Evolutionary conservation across 495 filamentous ascomycete species (phyloP), one percentile per base, ranked within the genome.

Genomic region (Penicillium coprophilum): DNA sequence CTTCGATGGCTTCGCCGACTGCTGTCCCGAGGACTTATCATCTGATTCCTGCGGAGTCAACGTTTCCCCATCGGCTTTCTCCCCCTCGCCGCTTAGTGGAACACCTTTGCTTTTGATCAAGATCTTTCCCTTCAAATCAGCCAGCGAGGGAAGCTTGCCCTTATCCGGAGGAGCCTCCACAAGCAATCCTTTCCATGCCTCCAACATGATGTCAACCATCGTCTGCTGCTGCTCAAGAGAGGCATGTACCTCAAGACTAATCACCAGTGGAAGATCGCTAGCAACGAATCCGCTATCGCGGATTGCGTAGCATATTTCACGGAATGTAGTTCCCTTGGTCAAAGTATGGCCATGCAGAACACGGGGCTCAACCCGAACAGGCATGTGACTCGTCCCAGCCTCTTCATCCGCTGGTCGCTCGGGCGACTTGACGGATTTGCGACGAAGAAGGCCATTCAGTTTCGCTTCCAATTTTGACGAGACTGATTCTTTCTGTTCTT

Each of bases 321-420:
- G 85, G 71, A 97, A 97, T 0, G 86, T 80, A 11, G 95, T 82
- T 45, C 90, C 90, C 58, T 89, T 92, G 8, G 93, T 97, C 8
- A 96, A 77, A 0, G 93, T 97, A 66, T 93, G 88, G 0, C 93
- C 93, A 74, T 96, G 92, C 13, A 95, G 74, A 3, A 96, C 92
- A 38, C 84, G 71, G 0, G 91, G 92, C 65, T 97, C 92, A 9
- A 72, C 75, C 46, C 67, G 62, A 10, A 58, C 66, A 10, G 69
- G 73, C 34, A 59, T 62, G 27, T 59, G 56, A 30, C 50, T 64
- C 15, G 34, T 50, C 9, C 34, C 38, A 13, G 40, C 4, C 10
- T 61, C 41, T 31, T 41, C 54, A 4, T 27, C n/a, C 39, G 17
- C 15, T 17, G 48, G 13, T 9, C 21, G 28, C 38, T 28, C 15